Percentiles rank a stretch among this genome's conserved stretches.
Evolutionary conservation across 805 yeast species (phyloP).

Genomic region (Candida koratica): DNA sequence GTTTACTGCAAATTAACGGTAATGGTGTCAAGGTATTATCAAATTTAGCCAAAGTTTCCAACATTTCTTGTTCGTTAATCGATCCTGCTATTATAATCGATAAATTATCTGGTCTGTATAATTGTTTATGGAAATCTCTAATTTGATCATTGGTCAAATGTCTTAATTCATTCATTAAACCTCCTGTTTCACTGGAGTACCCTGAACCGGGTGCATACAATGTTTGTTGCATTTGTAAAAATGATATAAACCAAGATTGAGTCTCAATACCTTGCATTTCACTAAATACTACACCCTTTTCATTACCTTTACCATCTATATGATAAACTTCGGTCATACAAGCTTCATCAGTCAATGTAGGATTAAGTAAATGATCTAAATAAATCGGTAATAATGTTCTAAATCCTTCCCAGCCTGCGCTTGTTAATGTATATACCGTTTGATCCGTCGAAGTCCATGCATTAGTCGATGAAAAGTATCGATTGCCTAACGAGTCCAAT

Average conservation of each 20-base stretch:
- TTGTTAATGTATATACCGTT: conserved; percentile 84
- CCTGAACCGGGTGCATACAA: conserved; percentile 63
- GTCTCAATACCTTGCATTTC: conserved; percentile 95
- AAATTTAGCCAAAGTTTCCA: conserved; percentile 55
- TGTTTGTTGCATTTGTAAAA: conserved; percentile 55
- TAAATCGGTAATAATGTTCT: conserved; percentile 79
- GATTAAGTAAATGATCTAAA: conserved; percentile 79
- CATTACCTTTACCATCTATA: conserved; percentile 84
- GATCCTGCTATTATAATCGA: conserved; percentile 83
- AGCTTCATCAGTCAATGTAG: conserved; percentile 85
- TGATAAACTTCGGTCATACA: conserved; percentile 94
- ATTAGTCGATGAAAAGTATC: conserved; percentile 80
- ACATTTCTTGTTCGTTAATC: conserved; percentile 69
- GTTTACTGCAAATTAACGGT: conserved; percentile 31
- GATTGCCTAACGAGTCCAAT: conserved; percentile 79
- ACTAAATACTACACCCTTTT: conserved; percentile 93
- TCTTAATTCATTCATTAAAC: conserved; percentile 73
- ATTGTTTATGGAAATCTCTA: conserved; percentile 62
- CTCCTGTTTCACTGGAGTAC: conserved; percentile 93
- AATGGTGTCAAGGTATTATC: conserved; percentile 53
- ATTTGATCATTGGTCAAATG: conserved; percentile 69
- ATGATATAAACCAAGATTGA: conserved; percentile 65
- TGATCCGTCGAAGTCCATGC: conserved; percentile 98
- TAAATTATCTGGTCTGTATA: conserved; percentile 80
- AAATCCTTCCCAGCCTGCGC: conserved; percentile 98